Evolutionary conservation across 2,329 filamentous ascomycete species (phyloP), one percentile per base, ranked within the genome.

Genomic region (Proliferodiscus dingleyae): DNA sequence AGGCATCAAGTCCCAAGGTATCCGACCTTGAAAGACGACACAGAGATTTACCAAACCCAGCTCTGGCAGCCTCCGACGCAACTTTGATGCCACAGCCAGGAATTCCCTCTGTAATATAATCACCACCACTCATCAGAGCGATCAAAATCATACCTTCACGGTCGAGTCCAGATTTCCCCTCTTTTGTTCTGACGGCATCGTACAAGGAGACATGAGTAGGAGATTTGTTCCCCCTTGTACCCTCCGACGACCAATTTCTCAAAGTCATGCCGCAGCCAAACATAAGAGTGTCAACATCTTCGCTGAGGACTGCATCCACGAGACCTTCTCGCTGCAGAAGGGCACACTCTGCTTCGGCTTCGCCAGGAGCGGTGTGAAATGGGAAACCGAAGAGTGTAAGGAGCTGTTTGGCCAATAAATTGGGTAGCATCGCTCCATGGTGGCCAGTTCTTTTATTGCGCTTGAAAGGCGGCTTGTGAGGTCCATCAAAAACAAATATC

Each of bases 251-350:
- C 83, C 88, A 96, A 58, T 89, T 91, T 41, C 89, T 78, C 33
- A 96, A 68, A 0, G 86, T 91, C 29, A 80, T 68, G 0, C 78
- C 82, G 52, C 89, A 93, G 1, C 93, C 93, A 68, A 97, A 97
- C 91, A 97, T 97, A 59, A 97, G 78, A 2, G 91, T 93, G 63
- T 98, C 93, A 34, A 96, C 89, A 71, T 98, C 93, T 64, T 98
- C 90, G 64, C 88, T 96, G 57, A 98, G 73, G 1, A 97, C 93
- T 0, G 88, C 91, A 65, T 98, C 93, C 1, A 95, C 90, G 7
- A 95, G 72, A 1, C 89, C 89, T 37, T 83, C 77, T 48, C 77
- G 75, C 61, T 98, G 90, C 3, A 98, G 67, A 13, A 93, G 69
- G 0, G 93, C 93, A 55, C 93, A 98, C 68, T 98, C 93, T 1